Conservation (phyloP, 345 rosid species). For the Dipteronia dyeriana region DNA sequence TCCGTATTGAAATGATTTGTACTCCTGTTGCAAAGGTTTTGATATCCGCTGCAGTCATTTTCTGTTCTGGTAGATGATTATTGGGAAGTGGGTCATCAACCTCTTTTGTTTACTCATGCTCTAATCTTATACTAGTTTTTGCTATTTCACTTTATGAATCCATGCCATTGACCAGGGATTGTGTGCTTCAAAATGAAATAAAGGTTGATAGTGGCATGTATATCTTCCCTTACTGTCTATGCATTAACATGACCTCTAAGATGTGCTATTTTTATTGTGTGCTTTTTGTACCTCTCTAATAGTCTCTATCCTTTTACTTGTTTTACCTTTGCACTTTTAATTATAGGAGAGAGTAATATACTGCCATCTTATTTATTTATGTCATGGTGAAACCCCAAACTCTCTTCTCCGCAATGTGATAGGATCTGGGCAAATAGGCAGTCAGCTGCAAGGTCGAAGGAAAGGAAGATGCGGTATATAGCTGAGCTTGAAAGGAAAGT, state of each 20-base stretch:
- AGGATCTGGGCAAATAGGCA: constrained; percentile 99
- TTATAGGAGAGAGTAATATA: background rate
- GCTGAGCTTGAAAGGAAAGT: constrained; percentile 93
- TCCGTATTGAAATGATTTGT: background rate
- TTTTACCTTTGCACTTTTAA: background rate
- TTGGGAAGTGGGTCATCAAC: constrained; percentile 3
- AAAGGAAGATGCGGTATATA: constrained; percentile 92
- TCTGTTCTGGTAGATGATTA: background rate
- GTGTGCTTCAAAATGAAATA: background rate
- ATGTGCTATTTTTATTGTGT: background rate
- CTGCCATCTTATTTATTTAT: background rate
- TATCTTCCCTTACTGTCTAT: background rate
- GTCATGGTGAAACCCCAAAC: background rate
- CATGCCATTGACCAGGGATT: too few species aligned
- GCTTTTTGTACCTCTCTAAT: background rate
- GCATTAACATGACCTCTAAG: constrained; percentile 6
- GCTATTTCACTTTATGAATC: background rate
- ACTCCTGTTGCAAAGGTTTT: background rate
- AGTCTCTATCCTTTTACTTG: background rate
- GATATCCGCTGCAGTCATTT: background rate
- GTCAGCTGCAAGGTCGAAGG: constrained; percentile 96
- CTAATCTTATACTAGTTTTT: background rate
- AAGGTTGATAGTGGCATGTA: background rate
- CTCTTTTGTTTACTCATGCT: background rate
- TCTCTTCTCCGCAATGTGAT: constrained; percentile 13